phyloP scores from a whole-genome alignment of 139 green algal genomes.

The Picochlorum sp. region DNA sequence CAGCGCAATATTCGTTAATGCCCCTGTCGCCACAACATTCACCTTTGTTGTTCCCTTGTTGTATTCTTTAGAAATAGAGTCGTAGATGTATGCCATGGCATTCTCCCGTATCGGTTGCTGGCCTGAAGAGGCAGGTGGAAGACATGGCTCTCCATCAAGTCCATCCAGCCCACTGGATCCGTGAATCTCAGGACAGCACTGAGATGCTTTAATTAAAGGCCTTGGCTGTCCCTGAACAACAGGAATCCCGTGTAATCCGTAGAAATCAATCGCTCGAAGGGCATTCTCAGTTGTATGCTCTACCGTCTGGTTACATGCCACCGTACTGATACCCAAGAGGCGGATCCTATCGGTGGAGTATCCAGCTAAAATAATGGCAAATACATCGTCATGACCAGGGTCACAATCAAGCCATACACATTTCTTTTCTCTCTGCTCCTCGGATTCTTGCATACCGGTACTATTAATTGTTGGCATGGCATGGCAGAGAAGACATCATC shows the following conservation, averaged over 20 bases:
- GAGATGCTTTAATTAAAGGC: slow-evolving; percentile 60
- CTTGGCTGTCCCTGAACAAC: slow-evolving; percentile 41
- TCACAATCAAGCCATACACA: slow-evolving; percentile 78
- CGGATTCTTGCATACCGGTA: neutral
- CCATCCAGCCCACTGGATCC: slow-evolving; percentile 67
- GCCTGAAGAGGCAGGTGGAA: slow-evolving; percentile 16
- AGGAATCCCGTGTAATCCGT: slow-evolving; percentile 52
- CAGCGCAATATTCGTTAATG: slow-evolving; percentile 79
- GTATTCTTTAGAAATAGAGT: slow-evolving; percentile 65
- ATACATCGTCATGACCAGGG: slow-evolving; percentile 86
- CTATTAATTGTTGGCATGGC: neutral
- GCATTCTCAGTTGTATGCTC: slow-evolving; percentile 82
- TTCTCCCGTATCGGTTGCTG: slow-evolving; percentile 35
- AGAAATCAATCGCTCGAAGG: slow-evolving; percentile 53
- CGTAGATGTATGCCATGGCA: slow-evolving; percentile 25
- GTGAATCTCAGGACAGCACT: slow-evolving; percentile 89
- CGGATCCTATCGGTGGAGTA: slow-evolving; percentile 40
- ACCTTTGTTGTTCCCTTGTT: neutral
- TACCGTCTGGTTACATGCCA: slow-evolving; percentile 78
- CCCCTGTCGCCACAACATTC: slow-evolving; percentile 70
- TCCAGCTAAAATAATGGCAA: slow-evolving; percentile 80
- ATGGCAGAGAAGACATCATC: too few relatives aligned
- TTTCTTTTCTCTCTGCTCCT: neutral
- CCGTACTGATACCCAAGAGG: slow-evolving; percentile 81
- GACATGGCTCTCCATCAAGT: slow-evolving; percentile 9